phyloP scores from a whole-genome alignment of 1,139 yeast species.

The Hyphopichia khmerensis region DNA sequence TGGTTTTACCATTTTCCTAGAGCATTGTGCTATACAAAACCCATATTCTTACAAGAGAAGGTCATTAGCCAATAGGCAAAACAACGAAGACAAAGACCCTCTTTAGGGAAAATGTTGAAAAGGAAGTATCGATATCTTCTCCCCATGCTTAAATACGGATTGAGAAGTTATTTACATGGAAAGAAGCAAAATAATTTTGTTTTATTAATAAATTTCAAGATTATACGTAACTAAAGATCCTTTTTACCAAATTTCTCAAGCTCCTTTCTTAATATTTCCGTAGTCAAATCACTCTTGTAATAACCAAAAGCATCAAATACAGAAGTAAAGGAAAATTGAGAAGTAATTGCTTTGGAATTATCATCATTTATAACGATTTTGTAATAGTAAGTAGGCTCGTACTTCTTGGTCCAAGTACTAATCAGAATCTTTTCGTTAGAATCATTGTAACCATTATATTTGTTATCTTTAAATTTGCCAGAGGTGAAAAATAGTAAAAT shows the following conservation, averaged over 20 bases:
- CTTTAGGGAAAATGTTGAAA: too few relatives aligned
- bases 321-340: constrained; percentile 36
- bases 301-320: constrained; percentile 50
- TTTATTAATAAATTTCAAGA: too few relatives aligned
- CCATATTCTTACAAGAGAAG: too few relatives aligned
- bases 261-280: constrained; percentile 26
- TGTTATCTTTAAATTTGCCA: constrained; percentile 48
- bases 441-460: constrained; percentile 55
- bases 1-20: too few relatives aligned
- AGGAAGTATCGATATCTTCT: too few relatives aligned
- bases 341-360: constrained; percentile 15
- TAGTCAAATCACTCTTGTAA: constrained; percentile 41
- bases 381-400: constrained; percentile 45
- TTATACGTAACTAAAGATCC: not conserved
- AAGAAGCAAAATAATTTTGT: too few relatives aligned
- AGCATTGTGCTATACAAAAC: too few relatives aligned
- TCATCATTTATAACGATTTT: constrained; percentile 28
- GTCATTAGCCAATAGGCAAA: too few relatives aligned
- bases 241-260: constrained; percentile 16
- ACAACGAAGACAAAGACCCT: too few relatives aligned
- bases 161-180: too few relatives aligned
- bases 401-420: constrained; percentile 37
- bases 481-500: constrained; percentile 46
- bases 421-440: constrained; percentile 36
- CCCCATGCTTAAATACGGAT: too few relatives aligned